These are phyloP conservation scores for Porcisia deanei DNA, from an alignment of 208 protist genomes.

Conservation along the genomic window DNA sequence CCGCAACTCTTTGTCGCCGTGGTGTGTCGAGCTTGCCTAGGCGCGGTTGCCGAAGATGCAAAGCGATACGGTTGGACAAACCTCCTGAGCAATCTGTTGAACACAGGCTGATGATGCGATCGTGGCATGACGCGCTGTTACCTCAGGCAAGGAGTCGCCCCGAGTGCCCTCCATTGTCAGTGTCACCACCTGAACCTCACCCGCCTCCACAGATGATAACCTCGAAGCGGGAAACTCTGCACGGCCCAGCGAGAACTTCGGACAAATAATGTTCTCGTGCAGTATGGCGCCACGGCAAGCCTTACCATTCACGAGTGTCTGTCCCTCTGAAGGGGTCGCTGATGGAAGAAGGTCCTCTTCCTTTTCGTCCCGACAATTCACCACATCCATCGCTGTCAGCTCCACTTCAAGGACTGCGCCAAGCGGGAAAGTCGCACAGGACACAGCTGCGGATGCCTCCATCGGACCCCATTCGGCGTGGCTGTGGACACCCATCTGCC, in stretches of 20 bases:
- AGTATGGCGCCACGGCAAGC: not conserved
- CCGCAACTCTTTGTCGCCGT: not conserved
- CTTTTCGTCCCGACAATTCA: constrained; percentile 8
- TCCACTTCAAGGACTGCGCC: constrained; percentile 21
- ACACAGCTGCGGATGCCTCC: constrained; percentile 42
- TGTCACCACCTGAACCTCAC: constrained; percentile 28
- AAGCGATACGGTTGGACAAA: constrained; percentile 39
- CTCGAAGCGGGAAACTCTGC: constrained; percentile 18
- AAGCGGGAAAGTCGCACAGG: not conserved
- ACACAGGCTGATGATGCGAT: not conserved
- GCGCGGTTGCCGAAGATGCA: constrained; percentile 40
- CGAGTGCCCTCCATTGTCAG: not conserved
- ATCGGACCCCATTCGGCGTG: constrained; percentile 52
- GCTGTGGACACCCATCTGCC: constrained; percentile 26
- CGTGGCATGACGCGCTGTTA: not conserved
- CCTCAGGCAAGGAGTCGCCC: not conserved
- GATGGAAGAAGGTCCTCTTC: not conserved
- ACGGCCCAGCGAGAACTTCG: constrained; percentile 5
- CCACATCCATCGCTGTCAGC: constrained; percentile 29
- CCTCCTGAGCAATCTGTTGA: not conserved
- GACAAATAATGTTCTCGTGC: not conserved
- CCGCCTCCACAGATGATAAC: constrained; percentile 1
- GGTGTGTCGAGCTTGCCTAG: not conserved
- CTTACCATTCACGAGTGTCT: not conserved
- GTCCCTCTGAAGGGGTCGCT: not conserved